Evolutionary conservation across 164 flowering plant species (phyloP).

Genomic region (Liriodendron chinense): DNA sequence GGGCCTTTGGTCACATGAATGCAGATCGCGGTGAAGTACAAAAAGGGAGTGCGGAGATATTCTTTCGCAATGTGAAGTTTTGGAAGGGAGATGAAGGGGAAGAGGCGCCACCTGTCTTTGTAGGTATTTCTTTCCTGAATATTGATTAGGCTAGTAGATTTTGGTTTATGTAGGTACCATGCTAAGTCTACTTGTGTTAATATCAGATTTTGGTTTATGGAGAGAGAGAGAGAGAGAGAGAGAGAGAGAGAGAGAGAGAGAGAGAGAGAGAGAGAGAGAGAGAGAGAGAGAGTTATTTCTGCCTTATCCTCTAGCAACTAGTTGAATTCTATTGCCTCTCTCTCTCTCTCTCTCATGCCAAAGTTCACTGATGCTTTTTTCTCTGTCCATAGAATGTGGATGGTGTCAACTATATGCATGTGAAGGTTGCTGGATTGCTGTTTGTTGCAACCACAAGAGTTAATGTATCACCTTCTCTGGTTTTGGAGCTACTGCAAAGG

Average conservation of each 20-base stretch:
- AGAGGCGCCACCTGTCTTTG: conserved; percentile 97
- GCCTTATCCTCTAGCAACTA: too few species aligned
- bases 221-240: too few species aligned
- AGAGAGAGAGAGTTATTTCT: too few species aligned
- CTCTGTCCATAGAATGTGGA: conserved; percentile 64
- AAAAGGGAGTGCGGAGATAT: conserved; percentile 88
- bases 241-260: too few species aligned
- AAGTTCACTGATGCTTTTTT: conserved; percentile 5
- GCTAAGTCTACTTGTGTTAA: not conserved
- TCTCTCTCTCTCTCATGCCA: not conserved
- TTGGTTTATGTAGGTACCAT: not conserved
- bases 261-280: too few species aligned
- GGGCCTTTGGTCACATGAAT: conserved; percentile 8
- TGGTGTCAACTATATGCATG: conserved; percentile 96
- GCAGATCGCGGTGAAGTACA: conserved; percentile 86
- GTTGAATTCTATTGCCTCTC: too few species aligned
- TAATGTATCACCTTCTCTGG: conserved; percentile 82
- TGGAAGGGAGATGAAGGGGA: conserved; percentile 91
- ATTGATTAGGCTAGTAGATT: not conserved
- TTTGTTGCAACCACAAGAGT: conserved; percentile 96
- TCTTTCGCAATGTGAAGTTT: conserved; percentile 90
- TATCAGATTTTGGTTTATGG: too few species aligned
- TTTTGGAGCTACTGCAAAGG: conserved; percentile 90
- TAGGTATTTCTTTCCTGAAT: conserved; percentile 58
- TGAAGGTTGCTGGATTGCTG: conserved; percentile 86